Conservation (phyloP, 2,329 filamentous ascomycete genomes). For the Gnomoniopsis smithogilvyi region DNA sequence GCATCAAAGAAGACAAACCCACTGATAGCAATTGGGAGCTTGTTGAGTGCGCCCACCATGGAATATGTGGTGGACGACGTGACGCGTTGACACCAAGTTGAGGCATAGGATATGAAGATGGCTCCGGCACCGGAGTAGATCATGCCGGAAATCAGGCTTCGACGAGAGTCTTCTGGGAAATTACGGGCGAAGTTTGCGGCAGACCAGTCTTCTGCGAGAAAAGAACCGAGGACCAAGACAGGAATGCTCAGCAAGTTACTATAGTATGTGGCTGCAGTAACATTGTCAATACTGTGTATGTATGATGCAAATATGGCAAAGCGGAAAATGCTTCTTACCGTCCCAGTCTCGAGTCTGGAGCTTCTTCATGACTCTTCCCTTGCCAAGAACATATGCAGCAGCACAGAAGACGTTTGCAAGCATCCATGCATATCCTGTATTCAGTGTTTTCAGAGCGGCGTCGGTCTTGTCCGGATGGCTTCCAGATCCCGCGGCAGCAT, state of each 20-base stretch:
- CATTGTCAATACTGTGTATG: slow-evolving; percentile 28
- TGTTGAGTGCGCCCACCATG: slow-evolving; percentile 98
- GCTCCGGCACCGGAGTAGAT: slow-evolving; percentile 88
- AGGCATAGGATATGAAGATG: slow-evolving; percentile 98
- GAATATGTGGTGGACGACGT: slow-evolving; percentile 98
- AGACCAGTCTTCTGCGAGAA: slow-evolving; percentile 91
- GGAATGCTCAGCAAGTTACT: slow-evolving; percentile 98
- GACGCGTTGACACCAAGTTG: slow-evolving; percentile 98
- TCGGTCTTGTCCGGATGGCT: slow-evolving; percentile 54
- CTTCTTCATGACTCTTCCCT: slow-evolving; percentile 98
- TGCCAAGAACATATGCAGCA: slow-evolving; percentile 82
- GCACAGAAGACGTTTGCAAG: slow-evolving; percentile 93
- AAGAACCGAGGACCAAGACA: slow-evolving; percentile 76
- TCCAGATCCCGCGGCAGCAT: slow-evolving; percentile 70
- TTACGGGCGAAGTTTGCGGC: slow-evolving; percentile 76
- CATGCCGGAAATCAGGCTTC: slow-evolving; percentile 81
- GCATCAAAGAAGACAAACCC: slow-evolving; percentile 95
- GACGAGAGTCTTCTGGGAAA: slow-evolving; percentile 81
- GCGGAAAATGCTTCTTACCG: slow-evolving; percentile 60
- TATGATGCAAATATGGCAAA: not conserved
- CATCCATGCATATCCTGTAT: slow-evolving; percentile 98
- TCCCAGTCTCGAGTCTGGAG: slow-evolving; percentile 99
- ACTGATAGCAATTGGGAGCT: slow-evolving; percentile 90
- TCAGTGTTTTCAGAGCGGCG: slow-evolving; percentile 69
- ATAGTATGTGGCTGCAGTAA: slow-evolving; percentile 87